Base-by-base conservation (phyloP, 1,139 yeast species). In the Debaryomycetaceae sp. region DNA sequence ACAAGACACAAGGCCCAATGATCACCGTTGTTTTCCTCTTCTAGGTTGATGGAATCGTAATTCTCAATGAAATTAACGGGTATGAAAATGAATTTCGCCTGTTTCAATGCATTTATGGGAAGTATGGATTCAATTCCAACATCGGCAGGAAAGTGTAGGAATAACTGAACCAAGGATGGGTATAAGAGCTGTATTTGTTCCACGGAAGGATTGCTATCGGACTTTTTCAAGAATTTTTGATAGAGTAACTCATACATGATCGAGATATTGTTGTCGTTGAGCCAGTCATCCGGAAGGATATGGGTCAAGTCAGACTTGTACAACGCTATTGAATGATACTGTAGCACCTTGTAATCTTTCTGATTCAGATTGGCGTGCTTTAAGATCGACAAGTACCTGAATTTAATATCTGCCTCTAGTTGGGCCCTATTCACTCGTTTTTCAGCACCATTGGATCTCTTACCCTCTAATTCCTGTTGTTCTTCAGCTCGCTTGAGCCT, bases 211-310 rank as follows among this genome's bases (percentile, higher is more conserved):
- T 38, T 38, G 2, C 43, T 37, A 44, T 51, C 45, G 50, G 44
- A 45, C 20, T 42, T 37, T 40, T 44, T 49, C 20, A 55, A 45
- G 39, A 53, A 63, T 23, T 51, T 53, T 43, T 53, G 60, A 36
- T 42, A 51, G 39, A 87, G 62, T 49, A 76, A 71, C 57, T 84
- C 90, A 59, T 75, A 85, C 23, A 83, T 63, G 47, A 85, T 78
- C 1, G 87, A 69, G 35, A 87, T 76, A 50, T 83, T 80, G 55
- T 83, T 84, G 56, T 86, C 95, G 54, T 82, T 83, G 31, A 87
- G 65, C 95, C 95, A 86, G 56, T 83, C 85, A 29, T 79, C 86
- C 0, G 78, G 76, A 24, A 69, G 47, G 0, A 72, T 51, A 45
- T 64, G 72, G 31, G 62, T 64, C 36, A 69, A 47, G 49, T 73